Base-by-base conservation (phyloP, 75 land plant genomes). In the Cunninghamia lanceolata region DNA sequence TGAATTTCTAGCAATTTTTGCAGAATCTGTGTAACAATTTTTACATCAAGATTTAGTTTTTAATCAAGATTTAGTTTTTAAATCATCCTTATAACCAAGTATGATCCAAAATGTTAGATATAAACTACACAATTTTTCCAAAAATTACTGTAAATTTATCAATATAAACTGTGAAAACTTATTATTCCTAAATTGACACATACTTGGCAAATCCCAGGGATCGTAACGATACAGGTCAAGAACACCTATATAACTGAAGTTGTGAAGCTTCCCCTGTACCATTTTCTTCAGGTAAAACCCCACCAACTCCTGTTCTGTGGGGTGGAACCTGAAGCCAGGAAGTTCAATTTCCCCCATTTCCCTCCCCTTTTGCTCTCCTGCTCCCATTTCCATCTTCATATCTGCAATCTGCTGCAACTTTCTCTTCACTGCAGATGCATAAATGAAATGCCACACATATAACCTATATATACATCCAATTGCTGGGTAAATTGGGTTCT, bases 221-320 rank as follows among this genome's bases (percentile, higher is more conserved):
- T 89, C 89, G 25, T 89, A 74, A 1, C 85, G 84, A 50, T 87
- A 87, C 75, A 89, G 52, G 35, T 89, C 52, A 28, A 89, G 50
- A 78, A 66, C 32, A 17, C 66, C 45, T 15, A 89, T 89, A 43
- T 83, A 46, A 43, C 84, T 66, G 40, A 88, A 45, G 8, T 56
- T 28, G 15, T 83, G 80, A 1, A 40, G 74, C 81, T 74, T 83
- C 39, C 84, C 90, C 28, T 83, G 75, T 0, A 63, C 85, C 70
- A 28, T 78, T 40, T 46, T 56, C 39, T 30, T 78, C 28, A 89
- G 86, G 63, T 88, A 89, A 39, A 83, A 85, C 11, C 85, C 90
- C 34, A 89, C 89, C 10, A 89, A 73, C 91, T 89, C 91, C 14
- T 89, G 83, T 17, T 89, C 91, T 21, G 91, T 89, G 4, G 91